phyloP scores from a whole-genome alignment of 2,329 filamentous ascomycete species.

The Ophiocordyceps sinensis region DNA sequence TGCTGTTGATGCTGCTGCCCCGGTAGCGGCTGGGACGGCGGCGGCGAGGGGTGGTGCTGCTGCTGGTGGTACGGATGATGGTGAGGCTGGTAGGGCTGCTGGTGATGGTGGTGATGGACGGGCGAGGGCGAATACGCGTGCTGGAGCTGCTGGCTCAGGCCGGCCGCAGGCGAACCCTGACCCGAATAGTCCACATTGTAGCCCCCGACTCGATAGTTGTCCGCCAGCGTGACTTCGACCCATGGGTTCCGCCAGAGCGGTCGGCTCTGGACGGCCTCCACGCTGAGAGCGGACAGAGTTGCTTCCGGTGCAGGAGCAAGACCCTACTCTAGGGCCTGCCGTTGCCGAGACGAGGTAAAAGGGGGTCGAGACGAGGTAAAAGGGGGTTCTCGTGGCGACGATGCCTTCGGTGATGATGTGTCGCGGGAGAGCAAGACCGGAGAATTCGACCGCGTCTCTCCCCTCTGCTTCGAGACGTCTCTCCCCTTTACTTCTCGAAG shows the following conservation, averaged over 20 bases:
- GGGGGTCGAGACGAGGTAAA: too few relatives aligned
- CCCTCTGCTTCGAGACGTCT: too few relatives aligned
- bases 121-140: constrained; percentile 43
- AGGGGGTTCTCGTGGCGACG: too few relatives aligned
- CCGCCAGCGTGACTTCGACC: constrained; percentile 56
- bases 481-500: too few relatives aligned
- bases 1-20: background rate
- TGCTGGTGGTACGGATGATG: constrained; percentile 11
- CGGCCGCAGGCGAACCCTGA: constrained; percentile 50
- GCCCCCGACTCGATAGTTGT: constrained; percentile 58
- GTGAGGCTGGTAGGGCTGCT: constrained; percentile 2
- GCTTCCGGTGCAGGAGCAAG: constrained; percentile 34
- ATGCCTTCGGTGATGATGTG: too few relatives aligned
- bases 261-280: constrained; percentile 59
- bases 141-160: constrained; percentile 50
- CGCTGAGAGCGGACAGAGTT: constrained; percentile 39
- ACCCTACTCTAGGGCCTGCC: constrained; percentile 24
- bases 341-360: background rate
- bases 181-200: constrained; percentile 64
- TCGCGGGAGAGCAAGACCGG: background rate
- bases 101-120: constrained; percentile 12
- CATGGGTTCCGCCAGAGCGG: constrained; percentile 68
- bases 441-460: too few relatives aligned
- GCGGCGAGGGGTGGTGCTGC: background rate
- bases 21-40: constrained; percentile 2